Percentiles rank a stretch among this genome's conserved stretches.
phyloP scores from a whole-genome alignment of 345 rosid genomes.

The Balakata baccata region DNA sequence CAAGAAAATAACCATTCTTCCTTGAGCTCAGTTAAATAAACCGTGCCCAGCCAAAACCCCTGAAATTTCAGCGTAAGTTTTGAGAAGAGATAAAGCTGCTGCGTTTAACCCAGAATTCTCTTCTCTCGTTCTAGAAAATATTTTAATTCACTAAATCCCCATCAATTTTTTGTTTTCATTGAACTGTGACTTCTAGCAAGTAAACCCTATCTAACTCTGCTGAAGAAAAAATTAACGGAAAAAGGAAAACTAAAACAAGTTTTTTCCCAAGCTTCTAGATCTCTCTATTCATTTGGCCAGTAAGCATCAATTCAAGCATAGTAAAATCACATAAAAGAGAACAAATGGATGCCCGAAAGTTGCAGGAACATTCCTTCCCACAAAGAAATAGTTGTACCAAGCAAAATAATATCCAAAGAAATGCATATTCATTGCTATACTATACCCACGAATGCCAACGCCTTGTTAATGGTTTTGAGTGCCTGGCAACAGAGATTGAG shows the following conservation, averaged over 20 bases:
- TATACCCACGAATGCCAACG: conserved; percentile 83
- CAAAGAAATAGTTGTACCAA: conserved; percentile 96
- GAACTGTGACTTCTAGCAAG: too few species aligned
- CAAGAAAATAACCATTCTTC: too few species aligned
- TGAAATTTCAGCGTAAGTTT: too few species aligned
- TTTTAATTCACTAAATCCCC: too few species aligned
- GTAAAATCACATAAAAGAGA: conserved; percentile 74
- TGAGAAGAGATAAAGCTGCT: too few species aligned
- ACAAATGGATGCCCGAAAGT: conserved; percentile 88
- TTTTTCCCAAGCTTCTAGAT: conserved; percentile 91
- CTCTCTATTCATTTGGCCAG: conserved; percentile 90
- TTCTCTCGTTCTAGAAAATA: too few species aligned
- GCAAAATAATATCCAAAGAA: conserved; percentile 71
- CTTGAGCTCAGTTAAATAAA: too few species aligned
- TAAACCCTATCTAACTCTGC: too few species aligned
- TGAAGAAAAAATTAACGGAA: too few species aligned
- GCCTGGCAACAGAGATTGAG: conserved; percentile 46
- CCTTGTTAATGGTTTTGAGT: conserved; percentile 81
- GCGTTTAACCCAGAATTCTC: too few species aligned
- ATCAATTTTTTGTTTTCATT: too few species aligned
- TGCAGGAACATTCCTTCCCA: conserved; percentile 78
- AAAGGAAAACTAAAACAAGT: conserved; percentile 37
- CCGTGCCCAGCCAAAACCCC: too few species aligned
- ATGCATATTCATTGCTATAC: conserved; percentile 63
- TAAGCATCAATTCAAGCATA: conserved; percentile 92